phyloP scores from a whole-genome alignment of 202 grass and related monocot genomes.

The Miscanthus sacchariflorus region DNA sequence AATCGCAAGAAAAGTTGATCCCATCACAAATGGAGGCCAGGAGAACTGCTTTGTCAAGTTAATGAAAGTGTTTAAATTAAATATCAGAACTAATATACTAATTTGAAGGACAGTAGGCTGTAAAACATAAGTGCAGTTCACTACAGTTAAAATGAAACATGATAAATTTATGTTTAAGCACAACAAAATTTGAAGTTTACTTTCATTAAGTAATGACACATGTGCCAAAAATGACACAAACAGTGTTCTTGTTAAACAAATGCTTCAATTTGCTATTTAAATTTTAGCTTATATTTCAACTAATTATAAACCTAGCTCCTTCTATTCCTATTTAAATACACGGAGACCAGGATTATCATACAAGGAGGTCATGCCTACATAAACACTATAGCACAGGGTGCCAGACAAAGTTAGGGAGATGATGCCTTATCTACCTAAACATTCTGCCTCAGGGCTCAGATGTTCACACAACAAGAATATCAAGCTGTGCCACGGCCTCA shows the following conservation, averaged over 20 bases:
- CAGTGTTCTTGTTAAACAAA: neutral
- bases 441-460: too few species aligned
- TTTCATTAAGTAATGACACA: neutral
- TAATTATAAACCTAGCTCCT: neutral
- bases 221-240: slow-evolving; percentile 2
- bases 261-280: neutral
- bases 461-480: too few species aligned
- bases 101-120: slow-evolving; percentile 29
- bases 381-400: too few species aligned
- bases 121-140: slow-evolving; percentile 6
- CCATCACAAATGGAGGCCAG: slow-evolving; percentile 95
- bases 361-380: too few species aligned
- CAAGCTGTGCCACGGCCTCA: too few species aligned
- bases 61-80: slow-evolving; percentile 28
- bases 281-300: neutral
- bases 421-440: too few species aligned
- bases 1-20: slow-evolving; percentile 75
- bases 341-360: neutral
- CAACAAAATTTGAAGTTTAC: neutral
- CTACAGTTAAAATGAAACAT: neutral
- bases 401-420: too few species aligned
- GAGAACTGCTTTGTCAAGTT: slow-evolving; percentile 41
- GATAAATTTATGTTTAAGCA: neutral
- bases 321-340: neutral
- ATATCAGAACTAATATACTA: slow-evolving; percentile 9